These are phyloP conservation scores for Pedinophyceae sp. DNA, from an alignment of 139 green algal species.

Conservation along the genomic window DNA sequence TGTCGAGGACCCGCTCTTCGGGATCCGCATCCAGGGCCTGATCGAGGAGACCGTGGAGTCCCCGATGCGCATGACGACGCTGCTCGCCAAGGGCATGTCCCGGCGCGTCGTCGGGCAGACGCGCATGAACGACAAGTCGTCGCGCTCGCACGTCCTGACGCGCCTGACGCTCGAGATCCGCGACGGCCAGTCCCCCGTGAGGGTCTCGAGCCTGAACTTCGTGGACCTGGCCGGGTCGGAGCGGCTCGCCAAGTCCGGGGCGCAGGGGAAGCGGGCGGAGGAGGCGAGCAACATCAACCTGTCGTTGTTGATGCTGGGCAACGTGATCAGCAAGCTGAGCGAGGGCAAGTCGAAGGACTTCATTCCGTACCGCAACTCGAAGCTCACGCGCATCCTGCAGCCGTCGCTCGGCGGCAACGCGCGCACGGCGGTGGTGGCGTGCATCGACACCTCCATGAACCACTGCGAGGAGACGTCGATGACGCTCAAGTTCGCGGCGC, in stretches of 20 bases:
- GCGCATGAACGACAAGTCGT: conserved; percentile 16
- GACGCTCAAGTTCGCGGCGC: conserved; percentile 16
- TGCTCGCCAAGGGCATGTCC: conserved; percentile 11
- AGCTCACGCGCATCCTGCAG: conserved; percentile 14
- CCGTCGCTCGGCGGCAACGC: conserved; percentile 10
- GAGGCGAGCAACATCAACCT: conserved; percentile 13
- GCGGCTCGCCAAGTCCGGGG: conserved; percentile 10
- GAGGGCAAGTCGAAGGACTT: conserved; percentile 5
- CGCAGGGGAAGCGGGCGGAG: conserved; percentile 1
- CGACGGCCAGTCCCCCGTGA: not conserved
- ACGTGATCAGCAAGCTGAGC: conserved; percentile 12
- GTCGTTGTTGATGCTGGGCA: conserved; percentile 12
- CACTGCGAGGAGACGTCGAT: conserved; percentile 17
- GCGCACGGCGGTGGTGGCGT: conserved; percentile 10
- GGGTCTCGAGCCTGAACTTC: conserved; percentile 15
- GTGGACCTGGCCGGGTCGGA: conserved; percentile 16
- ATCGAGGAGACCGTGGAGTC: conserved; percentile 12
- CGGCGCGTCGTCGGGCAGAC: conserved; percentile 11
- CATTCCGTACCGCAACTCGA: conserved; percentile 14
- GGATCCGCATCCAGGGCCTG: conserved; percentile 5
- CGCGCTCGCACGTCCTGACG: conserved; percentile 11
- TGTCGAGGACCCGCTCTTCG: conserved; percentile 15
- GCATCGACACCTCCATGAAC: conserved; percentile 3
- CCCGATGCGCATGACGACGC: conserved; percentile 5
- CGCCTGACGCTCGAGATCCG: conserved; percentile 8